Base-by-base conservation (phyloP, 1,284 basidiomycete species). In the Moesziomyces sp. region DNA sequence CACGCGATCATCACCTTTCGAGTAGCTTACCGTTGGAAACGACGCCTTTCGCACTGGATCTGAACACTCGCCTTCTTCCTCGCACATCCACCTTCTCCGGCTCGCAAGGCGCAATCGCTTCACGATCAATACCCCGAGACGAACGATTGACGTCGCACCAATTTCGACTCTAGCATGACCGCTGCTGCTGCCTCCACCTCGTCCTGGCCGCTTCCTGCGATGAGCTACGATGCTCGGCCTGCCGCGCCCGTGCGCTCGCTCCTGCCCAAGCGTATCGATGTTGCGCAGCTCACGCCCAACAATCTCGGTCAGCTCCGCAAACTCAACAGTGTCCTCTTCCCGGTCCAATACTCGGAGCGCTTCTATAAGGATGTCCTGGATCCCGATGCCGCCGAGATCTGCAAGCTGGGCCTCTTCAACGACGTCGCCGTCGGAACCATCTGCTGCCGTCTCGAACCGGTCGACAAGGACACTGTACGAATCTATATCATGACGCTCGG, bases 401-500 rank as follows among this genome's bases (percentile, higher is more conserved):
- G 74, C 79, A 80, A 82, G 63, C 53, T 83, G n/a, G 82, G 82
- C 26, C 80, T 83, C 40, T 85, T 85, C 79, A 85, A 85, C 58
- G 85, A 86, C 54, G 76, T 85, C 18, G 80, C 85, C 13, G 85
- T 85, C 19, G 84, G 82, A 18, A 80, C 81, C 56, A 66, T 86
- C 46, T 80, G 83, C 46, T 84, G 80, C 53, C 77, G 84, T 10
- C 59, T 85, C 35, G 85, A 86, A 57, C 69, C 47, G 9, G 65
- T 67, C 34, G 73, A 66, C 16, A 58, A 55, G 16, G 55, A 66
- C 21, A 57, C 46, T 3, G 81, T 78, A 19, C 79, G 78, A 19
- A 77, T 86, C 24, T 85, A 86, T 74, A 79, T 86, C 57, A 85
- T 85, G 84, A 85, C 84, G 3, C 77, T 86, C n/a, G 85, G 84